Conservation (phyloP, 495 filamentous ascomycete species). For the Hyaloscypha finlandica region DNA sequence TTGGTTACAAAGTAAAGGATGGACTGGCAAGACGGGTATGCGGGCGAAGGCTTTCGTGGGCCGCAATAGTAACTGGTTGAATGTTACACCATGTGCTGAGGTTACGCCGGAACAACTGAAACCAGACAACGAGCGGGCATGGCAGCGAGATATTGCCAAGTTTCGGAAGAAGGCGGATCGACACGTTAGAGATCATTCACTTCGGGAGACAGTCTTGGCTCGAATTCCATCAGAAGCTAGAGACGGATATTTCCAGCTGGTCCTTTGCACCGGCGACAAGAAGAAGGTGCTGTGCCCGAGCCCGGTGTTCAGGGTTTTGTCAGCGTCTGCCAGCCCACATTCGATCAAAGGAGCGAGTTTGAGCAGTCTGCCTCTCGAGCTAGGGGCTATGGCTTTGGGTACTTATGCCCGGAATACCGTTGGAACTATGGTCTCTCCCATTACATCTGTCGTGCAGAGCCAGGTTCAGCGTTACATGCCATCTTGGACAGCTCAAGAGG, state of each 20-base stretch:
- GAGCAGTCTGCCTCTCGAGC: conserved; percentile 62
- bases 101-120: conserved; percentile 46
- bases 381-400: conserved; percentile 59
- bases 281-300: conserved; percentile 62
- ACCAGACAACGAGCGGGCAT: conserved; percentile 57
- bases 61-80: conserved; percentile 58
- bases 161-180: conserved; percentile 52
- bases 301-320: conserved; percentile 65
- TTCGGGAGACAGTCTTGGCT: conserved; percentile 62
- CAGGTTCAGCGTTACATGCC: conserved; percentile 48
- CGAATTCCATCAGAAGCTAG: conserved; percentile 61
- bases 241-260: conserved; percentile 68
- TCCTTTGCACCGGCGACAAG: conserved; percentile 53
- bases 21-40: conserved; percentile 70
- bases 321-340: conserved; percentile 57
- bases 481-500: conserved; percentile 43
- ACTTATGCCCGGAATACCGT: conserved; percentile 52
- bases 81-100: conserved; percentile 61
- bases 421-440: conserved; percentile 50
- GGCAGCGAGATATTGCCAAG: conserved; percentile 66
- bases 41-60: conserved; percentile 59
- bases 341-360: conserved; percentile 65
- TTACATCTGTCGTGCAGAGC: conserved; percentile 41
- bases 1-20: conserved; percentile 68
- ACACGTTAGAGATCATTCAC: conserved; percentile 45